Conservation (phyloP, 2,329 filamentous ascomycete species). For the Grosmannia clavigera region DNA sequence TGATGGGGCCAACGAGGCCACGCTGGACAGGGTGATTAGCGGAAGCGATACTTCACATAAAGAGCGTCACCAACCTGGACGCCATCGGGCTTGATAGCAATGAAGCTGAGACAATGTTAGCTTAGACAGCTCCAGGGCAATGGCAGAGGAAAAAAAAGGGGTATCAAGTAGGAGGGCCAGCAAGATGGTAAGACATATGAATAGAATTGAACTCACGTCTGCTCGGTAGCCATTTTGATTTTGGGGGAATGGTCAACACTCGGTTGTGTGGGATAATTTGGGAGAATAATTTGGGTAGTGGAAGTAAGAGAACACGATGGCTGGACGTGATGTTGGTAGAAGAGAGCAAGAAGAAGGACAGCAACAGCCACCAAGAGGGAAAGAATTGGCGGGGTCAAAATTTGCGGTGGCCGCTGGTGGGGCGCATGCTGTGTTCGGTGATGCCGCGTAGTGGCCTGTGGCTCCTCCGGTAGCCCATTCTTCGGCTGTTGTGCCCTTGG, state of each 20-base stretch:
- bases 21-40: conserved; percentile 36
- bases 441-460: neutral
- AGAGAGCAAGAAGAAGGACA: conserved; percentile 7
- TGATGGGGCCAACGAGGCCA: conserved; percentile 95
- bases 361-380: conserved; percentile 16
- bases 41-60: neutral
- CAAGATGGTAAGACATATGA: neutral
- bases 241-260: conserved; percentile 17
- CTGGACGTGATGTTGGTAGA: conserved; percentile 1
- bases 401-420: conserved; percentile 15
- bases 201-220: conserved; percentile 54
- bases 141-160: neutral
- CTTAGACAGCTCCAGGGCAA: neutral
- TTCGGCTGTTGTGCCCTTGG: neutral
- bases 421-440: conserved; percentile 1
- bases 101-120: conserved; percentile 58
- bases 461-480: neutral
- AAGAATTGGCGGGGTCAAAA: conserved; percentile 30
- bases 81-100: conserved; percentile 99
- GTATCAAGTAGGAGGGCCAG: conserved; percentile 11
- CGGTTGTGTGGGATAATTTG: conserved; percentile 19
- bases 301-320: conserved; percentile 3
- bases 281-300: conserved; percentile 2
- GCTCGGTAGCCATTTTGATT: conserved; percentile 61
- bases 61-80: conserved; percentile 64